Base-by-base conservation (phyloP, 2,329 filamentous ascomycete genomes). In the Bretziella fagacearum region DNA sequence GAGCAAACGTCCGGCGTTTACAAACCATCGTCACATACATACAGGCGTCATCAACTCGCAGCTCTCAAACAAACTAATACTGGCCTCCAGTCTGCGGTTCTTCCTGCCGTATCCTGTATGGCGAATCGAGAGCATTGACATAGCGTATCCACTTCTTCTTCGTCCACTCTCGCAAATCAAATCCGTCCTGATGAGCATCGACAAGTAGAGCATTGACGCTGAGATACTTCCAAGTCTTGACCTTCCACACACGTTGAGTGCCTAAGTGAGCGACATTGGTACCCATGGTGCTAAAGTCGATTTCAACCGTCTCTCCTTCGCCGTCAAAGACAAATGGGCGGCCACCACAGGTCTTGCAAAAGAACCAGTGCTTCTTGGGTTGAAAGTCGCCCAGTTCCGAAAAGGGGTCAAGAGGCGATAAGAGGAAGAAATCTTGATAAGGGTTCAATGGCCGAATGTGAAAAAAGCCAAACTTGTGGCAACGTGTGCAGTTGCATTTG, bases 401-500 rank as follows among this genome's bases (percentile, higher is more conserved):
- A 17, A 62, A 51, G 4, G 61, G 62, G 42, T 62, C 55, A 1
- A 58, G 44, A 0, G 69, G 68, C 2, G 61, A 62, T 2, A 68
- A 58, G 7, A 72, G 60, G 6, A 65, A 54, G 54, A 71, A 72
- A 55, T 71, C 66, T 13, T 63, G 55, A 7, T 55, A 54, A 2
- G 59, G 49, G 32, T 58, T 51, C 32, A 56, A 56, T 5, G 63
- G 59, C 11, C 63, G 61, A 29, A 63, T 52, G 54, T 68, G 65
- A 53, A 67, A 64, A 48, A 63, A 58, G 32, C 59, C 60, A 55
- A 63, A 59, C 52, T 68, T 68, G 35, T 65, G 60, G 55, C 65
- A 69, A 11, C 60, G 63, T n/a, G 56, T 62, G 55, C 65, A 69
- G 52, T 67, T 69, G 57, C 65, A 68, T 22, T 45, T 45, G 43